Evolutionary conservation across 257 asterid species (phyloP), one percentile per base, ranked within the genome.

Genomic region (Primulina tabacum): DNA sequence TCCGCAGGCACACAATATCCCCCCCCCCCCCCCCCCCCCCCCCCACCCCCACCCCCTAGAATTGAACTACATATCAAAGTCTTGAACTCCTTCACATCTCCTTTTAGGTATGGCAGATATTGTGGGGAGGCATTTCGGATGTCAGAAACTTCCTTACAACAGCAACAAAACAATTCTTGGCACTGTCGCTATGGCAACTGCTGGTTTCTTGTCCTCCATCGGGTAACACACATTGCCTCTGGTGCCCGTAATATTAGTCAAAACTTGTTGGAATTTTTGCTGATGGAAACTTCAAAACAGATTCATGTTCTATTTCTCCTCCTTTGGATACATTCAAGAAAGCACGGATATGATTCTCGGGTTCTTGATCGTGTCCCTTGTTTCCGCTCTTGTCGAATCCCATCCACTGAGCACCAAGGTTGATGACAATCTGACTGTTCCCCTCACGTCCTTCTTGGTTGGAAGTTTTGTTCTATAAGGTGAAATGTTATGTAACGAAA

Each of bases 401-500:
- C 88, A 75, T 77, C 90, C 90, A 12, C 50, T 82, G 6, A 82
- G 88, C 71, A 57, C 80, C 4, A 64, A 61, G 37, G 57, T 81
- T 52, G 92, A 87, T 37, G 92, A 87, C 80, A 84, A 87, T 71
- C 73, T 84, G 60, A 84, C 87, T n/a, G 88, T 87, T 38, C 92
- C 92, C 59, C 69, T 82, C 11, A 67, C 84, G 58, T 77, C 89
- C 11, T 21, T 79, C n/a, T 24, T 86, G 53, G 76, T 80, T 62
- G 87, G 83, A 34, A 65, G 61, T 69, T 69, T 56, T 30, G 26
- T 82, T 55, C 59, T 84, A 26, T 77, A 76, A 79, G 16, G 10
- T 32, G 9, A 11, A 30, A 47, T n/a, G 7, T 50, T 5, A 16
- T 16, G 20, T 50, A 16, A 6, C 56, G 8, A 1, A 43, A 43